Evolutionary conservation across 2,329 filamentous ascomycete species (phyloP).

Genomic region (Colletotrichum kahawae): DNA sequence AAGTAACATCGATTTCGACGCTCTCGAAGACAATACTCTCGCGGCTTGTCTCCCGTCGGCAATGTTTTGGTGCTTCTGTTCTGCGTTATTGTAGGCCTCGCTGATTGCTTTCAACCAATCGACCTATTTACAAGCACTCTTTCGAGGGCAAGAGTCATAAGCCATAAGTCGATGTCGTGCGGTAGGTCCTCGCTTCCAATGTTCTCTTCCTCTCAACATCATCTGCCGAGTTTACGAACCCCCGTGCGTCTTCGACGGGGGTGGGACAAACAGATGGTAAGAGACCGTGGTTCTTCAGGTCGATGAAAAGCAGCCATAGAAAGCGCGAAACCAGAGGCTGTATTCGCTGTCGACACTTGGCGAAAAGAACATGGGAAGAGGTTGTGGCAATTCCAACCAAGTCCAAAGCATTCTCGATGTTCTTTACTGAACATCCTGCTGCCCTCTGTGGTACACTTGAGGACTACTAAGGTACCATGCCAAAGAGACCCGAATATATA

Average conservation of each 20-base stretch:
- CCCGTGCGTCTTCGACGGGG: not conserved
- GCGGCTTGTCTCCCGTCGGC: fast-evolving
- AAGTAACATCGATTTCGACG: not conserved
- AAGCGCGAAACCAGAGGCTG: no score
- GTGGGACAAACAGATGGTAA: fast-evolving
- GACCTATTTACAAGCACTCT: fast-evolving
- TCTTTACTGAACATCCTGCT: not conserved
- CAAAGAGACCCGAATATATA: no score
- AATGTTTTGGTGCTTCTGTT: not conserved
- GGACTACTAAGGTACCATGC: not conserved
- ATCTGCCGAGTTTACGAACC: not conserved
- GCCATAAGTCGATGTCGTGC: not conserved
- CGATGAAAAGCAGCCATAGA: not conserved
- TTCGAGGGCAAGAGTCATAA: not conserved
- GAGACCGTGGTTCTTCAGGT: fast-evolving
- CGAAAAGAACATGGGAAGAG: not conserved
- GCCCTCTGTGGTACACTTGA: not conserved
- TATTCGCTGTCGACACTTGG: no score
- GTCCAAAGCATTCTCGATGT: not conserved
- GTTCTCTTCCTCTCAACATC: not conserved
- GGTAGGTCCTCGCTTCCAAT: not conserved
- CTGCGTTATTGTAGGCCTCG: not conserved
- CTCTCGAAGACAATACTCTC: not conserved
- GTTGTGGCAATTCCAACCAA: not conserved
- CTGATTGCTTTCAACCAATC: not conserved